phyloP scores from a whole-genome alignment of 768 basidiomycete genomes.

The Mycena indigotica region DNA sequence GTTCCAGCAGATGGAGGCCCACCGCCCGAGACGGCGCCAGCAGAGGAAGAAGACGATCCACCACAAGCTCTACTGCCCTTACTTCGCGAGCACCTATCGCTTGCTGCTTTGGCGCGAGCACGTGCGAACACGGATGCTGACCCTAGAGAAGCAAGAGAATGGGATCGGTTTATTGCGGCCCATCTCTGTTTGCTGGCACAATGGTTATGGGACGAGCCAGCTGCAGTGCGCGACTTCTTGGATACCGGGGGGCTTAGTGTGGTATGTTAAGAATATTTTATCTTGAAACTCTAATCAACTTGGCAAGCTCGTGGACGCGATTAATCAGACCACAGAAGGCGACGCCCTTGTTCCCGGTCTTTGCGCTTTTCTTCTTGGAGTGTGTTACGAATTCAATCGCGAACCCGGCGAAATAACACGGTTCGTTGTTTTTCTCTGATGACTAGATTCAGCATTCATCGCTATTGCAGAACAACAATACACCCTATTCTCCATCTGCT shows the following conservation, averaged over 20 bases:
- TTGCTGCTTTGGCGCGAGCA: conserved; percentile 78
- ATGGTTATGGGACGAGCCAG: conserved; percentile 97
- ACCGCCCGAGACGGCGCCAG: conserved; percentile 29
- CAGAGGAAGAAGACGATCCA: conserved; percentile 58
- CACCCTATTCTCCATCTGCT: conserved; percentile 89
- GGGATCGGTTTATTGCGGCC: conserved; percentile 86
- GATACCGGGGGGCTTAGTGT: conserved; percentile 88
- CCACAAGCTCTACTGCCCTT: conserved; percentile 78
- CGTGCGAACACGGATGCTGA: conserved; percentile 62
- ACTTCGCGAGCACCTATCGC: conserved; percentile 87
- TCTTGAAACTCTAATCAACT: neutral
- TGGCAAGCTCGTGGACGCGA: conserved; percentile 85
- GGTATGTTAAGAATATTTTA: conserved; percentile 52
- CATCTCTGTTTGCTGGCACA: conserved; percentile 83
- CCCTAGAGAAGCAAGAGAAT: conserved; percentile 72
- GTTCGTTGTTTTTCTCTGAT: conserved; percentile 40
- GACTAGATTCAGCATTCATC: neutral
- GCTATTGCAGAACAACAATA: conserved; percentile 65
- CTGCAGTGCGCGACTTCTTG: conserved; percentile 84
- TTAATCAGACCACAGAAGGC: conserved; percentile 85
- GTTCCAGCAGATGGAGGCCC: conserved; percentile 72
- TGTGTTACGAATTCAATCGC: conserved; percentile 95
- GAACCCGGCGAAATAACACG: conserved; percentile 96
- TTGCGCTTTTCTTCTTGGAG: conserved; percentile 87
- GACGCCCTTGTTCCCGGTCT: conserved; percentile 88